phyloP scores from a whole-genome alignment of 2,329 filamentous ascomycete species.

The Phyllosticta paracitricarpa region DNA sequence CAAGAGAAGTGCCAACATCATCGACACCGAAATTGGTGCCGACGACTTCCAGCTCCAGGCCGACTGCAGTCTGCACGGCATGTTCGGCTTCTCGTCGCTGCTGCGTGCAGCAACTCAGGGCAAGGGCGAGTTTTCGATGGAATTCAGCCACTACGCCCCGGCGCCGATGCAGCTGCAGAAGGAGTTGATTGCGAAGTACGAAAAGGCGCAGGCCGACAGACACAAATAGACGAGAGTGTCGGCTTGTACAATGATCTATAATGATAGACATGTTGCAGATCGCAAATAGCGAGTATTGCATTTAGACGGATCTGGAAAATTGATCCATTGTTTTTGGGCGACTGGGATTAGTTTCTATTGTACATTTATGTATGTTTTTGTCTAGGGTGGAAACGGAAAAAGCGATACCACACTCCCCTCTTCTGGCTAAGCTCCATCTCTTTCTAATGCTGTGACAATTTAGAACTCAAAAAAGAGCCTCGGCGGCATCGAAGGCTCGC shows the following conservation, averaged over 20 bases:
- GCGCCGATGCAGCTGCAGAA: conserved; percentile 84
- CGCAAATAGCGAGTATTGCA: neutral
- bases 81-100: conserved; percentile 95
- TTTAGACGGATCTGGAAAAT: neutral
- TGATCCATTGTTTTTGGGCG: neutral
- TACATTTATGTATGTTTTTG: neutral
- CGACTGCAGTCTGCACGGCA: conserved; percentile 88
- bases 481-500: conserved; percentile 47
- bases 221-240: conserved; percentile 29
- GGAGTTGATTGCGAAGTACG: conserved; percentile 57
- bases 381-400: conserved; percentile 1
- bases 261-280: neutral
- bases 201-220: conserved; percentile 56
- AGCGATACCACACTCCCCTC: conserved; percentile 9
- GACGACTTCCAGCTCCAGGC: conserved; percentile 91
- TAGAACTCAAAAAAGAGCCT: neutral
- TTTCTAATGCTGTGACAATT: neutral
- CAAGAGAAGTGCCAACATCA: conserved; percentile 90
- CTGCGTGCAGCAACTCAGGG: conserved; percentile 89
- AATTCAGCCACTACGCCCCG: conserved; percentile 90
- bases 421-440: neutral
- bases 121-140: conserved; percentile 98
- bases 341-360: neutral
- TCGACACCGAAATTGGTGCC: conserved; percentile 84
- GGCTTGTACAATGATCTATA: neutral